Conservation (phyloP, 2,329 filamentous ascomycete genomes). For the Berkeleyomyces basicola region DNA sequence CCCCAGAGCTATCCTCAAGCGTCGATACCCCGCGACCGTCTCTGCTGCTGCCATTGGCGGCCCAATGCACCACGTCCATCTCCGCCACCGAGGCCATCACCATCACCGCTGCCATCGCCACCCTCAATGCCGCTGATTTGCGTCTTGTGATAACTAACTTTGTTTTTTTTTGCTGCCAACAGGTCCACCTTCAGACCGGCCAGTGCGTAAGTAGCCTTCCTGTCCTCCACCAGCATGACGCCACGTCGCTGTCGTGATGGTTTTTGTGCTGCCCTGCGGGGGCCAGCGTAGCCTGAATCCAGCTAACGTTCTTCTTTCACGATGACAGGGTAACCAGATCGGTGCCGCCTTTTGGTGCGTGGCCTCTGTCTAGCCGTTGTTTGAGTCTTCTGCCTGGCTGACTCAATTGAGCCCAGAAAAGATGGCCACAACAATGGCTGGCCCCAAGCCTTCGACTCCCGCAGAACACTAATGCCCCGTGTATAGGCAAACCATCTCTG, state of each 20-base stretch:
- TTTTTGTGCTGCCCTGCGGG: conserved; percentile 10
- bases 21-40: conserved; percentile 18
- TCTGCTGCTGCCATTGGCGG: conserved; percentile 17
- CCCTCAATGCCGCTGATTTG: conserved; percentile 1
- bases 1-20: conserved; percentile 2
- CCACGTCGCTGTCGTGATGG: background rate
- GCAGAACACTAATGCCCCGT: conserved; percentile 22
- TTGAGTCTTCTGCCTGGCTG: background rate
- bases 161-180: conserved; percentile 28
- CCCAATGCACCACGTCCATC: background rate
- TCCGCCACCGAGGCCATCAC: too few relatives aligned
- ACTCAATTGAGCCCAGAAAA: background rate
- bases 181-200: conserved; percentile 99
- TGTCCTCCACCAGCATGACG: background rate
- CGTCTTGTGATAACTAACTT: conserved; percentile 8
- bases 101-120: background rate
- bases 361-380: conserved; percentile 1
- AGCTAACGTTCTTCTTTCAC: conserved; percentile 23
- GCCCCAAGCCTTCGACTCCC: background rate
- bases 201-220: conserved; percentile 61
- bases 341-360: conserved; percentile 97
- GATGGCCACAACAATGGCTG: background rate
- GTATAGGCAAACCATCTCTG: conserved; percentile 60
- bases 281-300: background rate
- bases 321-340: conserved; percentile 89